Base-by-base conservation (phyloP, 306 rosid genomes). In the Medicago arabica region DNA sequence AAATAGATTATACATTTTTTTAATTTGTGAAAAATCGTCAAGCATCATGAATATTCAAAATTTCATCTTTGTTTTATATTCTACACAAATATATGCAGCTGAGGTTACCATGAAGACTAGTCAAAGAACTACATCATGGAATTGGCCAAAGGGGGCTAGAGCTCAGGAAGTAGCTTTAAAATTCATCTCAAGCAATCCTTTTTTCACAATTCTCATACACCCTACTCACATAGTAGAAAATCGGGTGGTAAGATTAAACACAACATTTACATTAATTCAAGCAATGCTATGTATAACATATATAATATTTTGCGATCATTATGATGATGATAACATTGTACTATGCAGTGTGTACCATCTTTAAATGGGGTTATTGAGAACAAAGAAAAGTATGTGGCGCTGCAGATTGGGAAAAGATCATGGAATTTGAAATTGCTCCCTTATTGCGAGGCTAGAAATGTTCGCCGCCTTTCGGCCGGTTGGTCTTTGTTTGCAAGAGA, bases 351-450 rank as follows among this genome's bases (percentile, higher is more conserved):
- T 10, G 7, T 67, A 36, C 75, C 66, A 36, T 2, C 2, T 28
- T 17, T 81, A 18, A 44, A 64, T 41, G 69, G 67, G 8, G 11
- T 50, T 40, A 41, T 69, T 51, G 76, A 41, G 51, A 49, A 69
- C 8, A 46, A 80, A 69, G 16, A 6, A 1, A 43, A 13, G 73
- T 0, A 51, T 69, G 81, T 61, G 67, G 16, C 0, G 7, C 18
- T 81, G 36, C 19, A 71, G 41, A 3, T 19, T 34, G 81, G 78
- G 6, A 21, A 44, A 19, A 71, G 50, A 70, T 44, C 58, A 4
- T 81, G 81, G 85, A 14, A 44, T 2, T 39, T 76, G 19, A 76
- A 71, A 72, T 46, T 71, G 53, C 18, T 36, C 9, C 5, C 3
- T 11, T 4, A 1, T 69, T 1, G 15, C 3, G 18, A 14, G 0